Percentiles rank a stretch among this genome's conserved stretches.
Evolutionary conservation across 768 basidiomycete species (phyloP).

Genomic region (Arthromyces matolae): DNA sequence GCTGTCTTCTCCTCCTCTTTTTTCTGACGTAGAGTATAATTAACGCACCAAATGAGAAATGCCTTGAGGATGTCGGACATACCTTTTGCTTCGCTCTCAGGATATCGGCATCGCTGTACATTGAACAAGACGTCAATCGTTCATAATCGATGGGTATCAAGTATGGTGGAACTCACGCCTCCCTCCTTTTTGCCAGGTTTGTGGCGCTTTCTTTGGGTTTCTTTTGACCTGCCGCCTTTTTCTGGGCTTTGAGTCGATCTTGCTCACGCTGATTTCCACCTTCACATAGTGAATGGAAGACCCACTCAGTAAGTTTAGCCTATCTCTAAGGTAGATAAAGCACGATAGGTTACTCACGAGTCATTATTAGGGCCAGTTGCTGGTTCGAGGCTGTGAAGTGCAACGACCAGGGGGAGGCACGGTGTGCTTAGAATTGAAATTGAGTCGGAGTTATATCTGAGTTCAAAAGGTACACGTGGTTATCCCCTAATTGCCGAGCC

Average conservation of each 20-base stretch:
- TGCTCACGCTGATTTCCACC: slow-evolving; percentile 82
- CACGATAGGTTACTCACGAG: slow-evolving; percentile 40
- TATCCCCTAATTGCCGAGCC: slow-evolving; percentile 13
- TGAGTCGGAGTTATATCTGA: slow-evolving; percentile 22
- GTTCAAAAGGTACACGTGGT: slow-evolving; percentile 14
- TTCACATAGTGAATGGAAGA: slow-evolving; percentile 26
- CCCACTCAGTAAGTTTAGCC: slow-evolving; percentile 19
- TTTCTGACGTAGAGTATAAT: slow-evolving; percentile 36
- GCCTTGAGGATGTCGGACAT: slow-evolving; percentile 17
- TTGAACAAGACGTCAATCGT: slow-evolving; percentile 19
- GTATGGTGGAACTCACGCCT: slow-evolving; percentile 51
- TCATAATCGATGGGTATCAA: slow-evolving; percentile 1
- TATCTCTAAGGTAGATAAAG: slow-evolving; percentile 13
- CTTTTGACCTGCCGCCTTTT: slow-evolving; percentile 57
- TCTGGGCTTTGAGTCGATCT: slow-evolving; percentile 71
- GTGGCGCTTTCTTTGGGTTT: slow-evolving; percentile 71
- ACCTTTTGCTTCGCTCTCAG: slow-evolving; percentile 80
- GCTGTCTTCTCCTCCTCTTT: slow-evolving; percentile 48
- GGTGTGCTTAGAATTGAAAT: slow-evolving; percentile 6
- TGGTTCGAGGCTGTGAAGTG: slow-evolving; percentile 11
- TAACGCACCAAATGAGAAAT: slow-evolving; percentile 5
- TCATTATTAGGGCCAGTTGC: too few relatives aligned
- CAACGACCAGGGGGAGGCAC: not conserved
- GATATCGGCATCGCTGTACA: slow-evolving; percentile 66
- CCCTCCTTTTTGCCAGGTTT: slow-evolving; percentile 64